Conservation (phyloP, 257 asterid species). For the Handroanthus guayacan region DNA sequence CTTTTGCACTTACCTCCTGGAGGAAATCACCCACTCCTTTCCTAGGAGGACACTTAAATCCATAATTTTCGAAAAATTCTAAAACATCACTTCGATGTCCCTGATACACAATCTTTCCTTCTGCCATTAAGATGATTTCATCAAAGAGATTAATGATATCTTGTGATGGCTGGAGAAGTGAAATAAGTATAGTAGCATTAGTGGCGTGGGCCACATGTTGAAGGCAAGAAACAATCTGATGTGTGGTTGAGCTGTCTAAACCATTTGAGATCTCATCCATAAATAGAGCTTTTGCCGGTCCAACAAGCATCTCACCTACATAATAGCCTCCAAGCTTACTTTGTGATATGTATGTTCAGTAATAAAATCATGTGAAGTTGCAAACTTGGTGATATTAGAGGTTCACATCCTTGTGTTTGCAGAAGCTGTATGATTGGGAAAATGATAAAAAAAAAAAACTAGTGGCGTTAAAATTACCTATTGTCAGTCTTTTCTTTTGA, state of each 20-base stretch:
- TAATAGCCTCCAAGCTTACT: background rate
- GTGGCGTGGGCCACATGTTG: conserved; percentile 47
- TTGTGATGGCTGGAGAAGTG: conserved; percentile 58
- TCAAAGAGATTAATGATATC: conserved; percentile 50
- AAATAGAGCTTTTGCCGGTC: conserved; percentile 49
- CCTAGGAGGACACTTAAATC: conserved; percentile 55
- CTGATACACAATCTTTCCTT: conserved; percentile 52
- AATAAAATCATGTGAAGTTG: background rate
- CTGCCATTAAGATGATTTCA: conserved; percentile 49
- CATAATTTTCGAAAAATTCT: conserved; percentile 43
- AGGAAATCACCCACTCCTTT: conserved; percentile 59
- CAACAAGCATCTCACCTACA: conserved; percentile 58
- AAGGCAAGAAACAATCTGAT: conserved; percentile 45
- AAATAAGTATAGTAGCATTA: conserved; percentile 46
- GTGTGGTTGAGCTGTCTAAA: conserved; percentile 55
- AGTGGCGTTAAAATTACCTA: conserved; percentile 33
- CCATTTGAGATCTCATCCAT: conserved; percentile 59
- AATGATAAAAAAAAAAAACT: too few relatives aligned
- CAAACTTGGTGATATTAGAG: background rate
- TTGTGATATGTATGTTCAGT: background rate
- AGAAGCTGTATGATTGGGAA: too few relatives aligned
- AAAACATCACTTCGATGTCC: conserved; percentile 42
- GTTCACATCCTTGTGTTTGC: background rate
- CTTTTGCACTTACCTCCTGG: conserved; percentile 46
- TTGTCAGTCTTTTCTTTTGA: conserved; percentile 55